A percentile compares a stretch with the other conserved stretches of the same genome.
Conservation (phyloP, 23 red algal genomes). For the Gracilariopsis chorda region DNA sequence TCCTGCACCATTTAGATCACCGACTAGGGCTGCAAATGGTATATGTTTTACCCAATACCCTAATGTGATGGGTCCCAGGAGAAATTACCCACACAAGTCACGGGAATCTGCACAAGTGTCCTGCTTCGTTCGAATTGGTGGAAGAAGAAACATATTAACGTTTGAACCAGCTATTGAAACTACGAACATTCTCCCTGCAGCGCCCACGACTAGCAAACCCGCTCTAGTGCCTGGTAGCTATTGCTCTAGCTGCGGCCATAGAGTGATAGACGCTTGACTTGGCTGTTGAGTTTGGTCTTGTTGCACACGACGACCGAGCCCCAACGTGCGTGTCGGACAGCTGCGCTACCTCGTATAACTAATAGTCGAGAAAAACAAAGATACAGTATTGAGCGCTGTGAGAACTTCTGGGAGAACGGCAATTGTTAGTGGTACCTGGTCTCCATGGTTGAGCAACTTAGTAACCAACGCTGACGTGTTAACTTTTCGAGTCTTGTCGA, state of each 20-base stretch:
- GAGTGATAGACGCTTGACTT: not conserved
- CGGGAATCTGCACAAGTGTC: not conserved
- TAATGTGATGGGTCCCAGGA: too few species aligned
- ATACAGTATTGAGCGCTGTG: not conserved
- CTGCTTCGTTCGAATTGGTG: not conserved
- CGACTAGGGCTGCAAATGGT: too few species aligned
- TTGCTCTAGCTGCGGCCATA: not conserved
- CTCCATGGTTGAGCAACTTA: slow-evolving; percentile 38
- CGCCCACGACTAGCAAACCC: not conserved
- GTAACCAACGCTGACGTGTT: not conserved
- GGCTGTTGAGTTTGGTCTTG: too few species aligned
- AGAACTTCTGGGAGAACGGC: slow-evolving; percentile 36
- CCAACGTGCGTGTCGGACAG: too few species aligned
- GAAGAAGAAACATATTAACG: not conserved
- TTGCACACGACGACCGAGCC: too few species aligned
- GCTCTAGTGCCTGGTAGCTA: not conserved
- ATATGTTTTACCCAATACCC: too few species aligned
- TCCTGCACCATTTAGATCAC: too few species aligned
- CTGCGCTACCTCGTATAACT: too few species aligned
- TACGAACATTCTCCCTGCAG: not conserved
- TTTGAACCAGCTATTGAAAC: slow-evolving; percentile 9
- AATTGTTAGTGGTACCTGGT: slow-evolving; percentile 27
- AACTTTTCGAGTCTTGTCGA: slow-evolving; percentile 10
- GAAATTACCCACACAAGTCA: too few species aligned
- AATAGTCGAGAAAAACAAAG: slow-evolving; percentile 35